Conservation (phyloP, 768 basidiomycete species). For the Tremella mesenterica region DNA sequence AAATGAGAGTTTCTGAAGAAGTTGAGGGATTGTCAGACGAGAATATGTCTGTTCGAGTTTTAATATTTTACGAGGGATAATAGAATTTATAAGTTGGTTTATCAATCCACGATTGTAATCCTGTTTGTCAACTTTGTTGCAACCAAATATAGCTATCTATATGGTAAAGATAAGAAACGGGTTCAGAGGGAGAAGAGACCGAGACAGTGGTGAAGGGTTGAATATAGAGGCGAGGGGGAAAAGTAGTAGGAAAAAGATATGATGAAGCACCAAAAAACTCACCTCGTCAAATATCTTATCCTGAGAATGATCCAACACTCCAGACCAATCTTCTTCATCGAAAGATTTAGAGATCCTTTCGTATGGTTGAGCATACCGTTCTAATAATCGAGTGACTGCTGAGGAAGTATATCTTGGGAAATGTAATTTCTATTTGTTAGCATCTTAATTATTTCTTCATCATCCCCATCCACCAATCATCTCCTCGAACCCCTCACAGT, state of each 20-base stretch:
- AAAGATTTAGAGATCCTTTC: conserved; percentile 26
- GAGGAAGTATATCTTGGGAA: conserved; percentile 25
- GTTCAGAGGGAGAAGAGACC: no score
- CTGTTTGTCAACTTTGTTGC: conserved; percentile 7
- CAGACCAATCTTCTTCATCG: conserved; percentile 18
- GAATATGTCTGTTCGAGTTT: conserved; percentile 25
- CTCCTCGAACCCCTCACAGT: no score
- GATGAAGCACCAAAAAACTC: conserved; percentile 3
- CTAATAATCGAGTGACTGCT: conserved; percentile 18
- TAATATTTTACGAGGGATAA: conserved; percentile 19
- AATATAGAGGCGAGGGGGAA: no score
- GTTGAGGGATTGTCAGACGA: conserved; percentile 17
- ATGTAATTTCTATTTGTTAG: conserved; percentile 9
- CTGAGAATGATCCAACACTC: conserved; percentile 9
- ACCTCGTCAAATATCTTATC: conserved; percentile 19
- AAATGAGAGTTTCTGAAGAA: conserved; percentile 8
- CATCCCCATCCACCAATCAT: no score
- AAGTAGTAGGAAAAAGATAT: no score
- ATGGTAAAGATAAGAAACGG: neutral
- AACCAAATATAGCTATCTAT: neutral
- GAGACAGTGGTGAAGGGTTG: no score
- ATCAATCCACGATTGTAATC: conserved; percentile 33
- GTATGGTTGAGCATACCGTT: conserved; percentile 23
- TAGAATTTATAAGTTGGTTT: conserved; percentile 23
- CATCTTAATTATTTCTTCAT: no score